Base-by-base conservation (phyloP, 2,329 filamentous ascomycete species). In the Mycosphaerella sp. region DNA sequence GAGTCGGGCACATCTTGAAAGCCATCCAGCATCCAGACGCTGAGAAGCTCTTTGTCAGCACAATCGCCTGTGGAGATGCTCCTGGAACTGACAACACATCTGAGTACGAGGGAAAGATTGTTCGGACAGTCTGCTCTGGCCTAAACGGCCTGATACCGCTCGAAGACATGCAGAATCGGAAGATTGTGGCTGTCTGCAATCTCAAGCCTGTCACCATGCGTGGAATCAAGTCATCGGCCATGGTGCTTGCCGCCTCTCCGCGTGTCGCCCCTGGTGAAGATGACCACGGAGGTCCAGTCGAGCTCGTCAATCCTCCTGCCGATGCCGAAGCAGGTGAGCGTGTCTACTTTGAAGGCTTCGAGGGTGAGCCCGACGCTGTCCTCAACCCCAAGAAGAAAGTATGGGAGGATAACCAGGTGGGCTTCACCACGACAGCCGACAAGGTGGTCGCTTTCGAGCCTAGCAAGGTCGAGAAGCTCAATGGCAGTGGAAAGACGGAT, bases 311-410 rank as follows among this genome's bases (percentile, higher is more conserved):
- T 59, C 91, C 92, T 0, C 93, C 93, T 1, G 81, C 79, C 14
- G 89, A 81, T 40, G 80, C 88, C 42, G 82, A 85, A 68, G 89
- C 91, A 5, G 93, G 93, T 55, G 89, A 95, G 69, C 79, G 88
- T 11, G 87, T 97, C 48, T 91, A 80, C 79, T 98, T 98, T 69
- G 88, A 97, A 70, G 93, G 93, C 45, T 98, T 89, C 85, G 80
- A 89, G 72, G 91, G 89, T 56, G 87, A 95, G 78, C 90, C 93
- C 0, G 93, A 98, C 80, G 86, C 85, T 59, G 83, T 92, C 48
- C 80, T 98, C 54, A 98, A 97, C 80, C 93, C 93, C 55, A 98
- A 98, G 85, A 98, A 97, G 84, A 97, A 97, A 84, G 78, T 97
- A 58, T 97, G 92, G 91, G 93, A 98, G 79, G 89, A 81, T 8